Base-by-base conservation (phyloP, 208 protist genomes). In the Plasmodiophora brassicae region DNA sequence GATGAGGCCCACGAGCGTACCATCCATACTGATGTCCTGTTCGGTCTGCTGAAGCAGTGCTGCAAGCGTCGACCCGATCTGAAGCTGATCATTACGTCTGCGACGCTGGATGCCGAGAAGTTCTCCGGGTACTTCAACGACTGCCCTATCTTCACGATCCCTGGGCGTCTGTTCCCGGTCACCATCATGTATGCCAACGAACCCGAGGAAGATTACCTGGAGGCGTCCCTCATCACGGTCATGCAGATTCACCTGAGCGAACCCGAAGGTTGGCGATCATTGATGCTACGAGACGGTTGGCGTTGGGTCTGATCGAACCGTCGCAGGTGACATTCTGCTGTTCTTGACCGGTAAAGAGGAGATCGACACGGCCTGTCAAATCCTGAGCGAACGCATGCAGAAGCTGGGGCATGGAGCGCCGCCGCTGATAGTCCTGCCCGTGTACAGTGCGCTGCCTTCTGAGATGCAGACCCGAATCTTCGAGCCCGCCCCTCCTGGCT, bases 1-100 rank as follows among this genome's bases (percentile, higher is more conserved):
- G 98, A 99, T 93, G 98, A 99, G 93, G 98, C 98, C 0, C 98
- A 99, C 91, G 98, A 99, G 92, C 92, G 98, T 8, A 99, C 97
- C 0, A 95, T 99, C 38, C 93, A 97, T 60, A 99, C 98, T 0
- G 98, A 99, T 90, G 96, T 99, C 46, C 92, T 99, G 0, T 98
- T 99, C 89, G 98, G 96, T 5, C 50, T 57, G 50, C 90, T 99
- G 10, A 99, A 94, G 92, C 95, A 38, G 85, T 96, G 39, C 90
- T 20, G 88, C 10, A 87, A 78, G 5, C 88, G 90, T 44, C 91
- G 97, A 20, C 93, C 91, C 1, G 95, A 98, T 88, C 88, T 99
- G 22, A 98, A 97, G 87, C 93, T 99, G 5, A 95, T 99, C 83
- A 94, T 99, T 50, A 99, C 98, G 87, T 98, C 96, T 10, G 98